Evolutionary conservation across 768 basidiomycete genomes (phyloP), one percentile per base, ranked within the genome.

Genomic region (Lactarius sp.): DNA sequence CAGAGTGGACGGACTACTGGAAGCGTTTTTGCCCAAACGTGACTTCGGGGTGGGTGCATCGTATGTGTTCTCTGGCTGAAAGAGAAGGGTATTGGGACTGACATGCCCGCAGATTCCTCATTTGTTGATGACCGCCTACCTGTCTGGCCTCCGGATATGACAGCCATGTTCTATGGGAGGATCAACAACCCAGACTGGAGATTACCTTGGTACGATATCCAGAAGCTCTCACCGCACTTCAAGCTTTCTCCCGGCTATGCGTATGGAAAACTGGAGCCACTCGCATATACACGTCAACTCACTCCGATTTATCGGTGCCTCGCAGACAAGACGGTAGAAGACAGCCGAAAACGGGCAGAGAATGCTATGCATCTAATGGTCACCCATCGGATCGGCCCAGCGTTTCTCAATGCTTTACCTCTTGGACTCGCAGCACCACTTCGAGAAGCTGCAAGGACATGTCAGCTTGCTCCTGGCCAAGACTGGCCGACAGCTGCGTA

Each of bases 1-100:
- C 86, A 0, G 93, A 93, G 70, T 96, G 94, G 94, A 84, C 84
- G 6, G 93, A 97, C 74, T 94, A 94, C 71, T 96, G 94, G 94
- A 87, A 88, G 70, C 82, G 93, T 13, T 75, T 92, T 47, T 85
- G 85, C 68, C 90, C 92, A 4, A 80, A 82, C 51, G 80, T 80
- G 33, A 76, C 81, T 67, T 74, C 76, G n/a, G 72, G 74, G 34
- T 90, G 90, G 91, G 80, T 55, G 12, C 75, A 10, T 42, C 46
- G 33, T 67, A 49, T 52, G 69, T 70, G 72, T 33, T 58, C 64
- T 61, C 13, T 46, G 57, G 14, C 31, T 16, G 3, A 36, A 34
- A 33, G 36, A 44, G 51, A 41, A 42, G 39, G 13, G 47, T 56
- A 42, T 64, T 60, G 34, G 65, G 56, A 50, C 60, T 68, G 20